These are phyloP conservation scores for Sindora glabra DNA, from an alignment of 306 rosid genomes.

Conservation along the genomic window DNA sequence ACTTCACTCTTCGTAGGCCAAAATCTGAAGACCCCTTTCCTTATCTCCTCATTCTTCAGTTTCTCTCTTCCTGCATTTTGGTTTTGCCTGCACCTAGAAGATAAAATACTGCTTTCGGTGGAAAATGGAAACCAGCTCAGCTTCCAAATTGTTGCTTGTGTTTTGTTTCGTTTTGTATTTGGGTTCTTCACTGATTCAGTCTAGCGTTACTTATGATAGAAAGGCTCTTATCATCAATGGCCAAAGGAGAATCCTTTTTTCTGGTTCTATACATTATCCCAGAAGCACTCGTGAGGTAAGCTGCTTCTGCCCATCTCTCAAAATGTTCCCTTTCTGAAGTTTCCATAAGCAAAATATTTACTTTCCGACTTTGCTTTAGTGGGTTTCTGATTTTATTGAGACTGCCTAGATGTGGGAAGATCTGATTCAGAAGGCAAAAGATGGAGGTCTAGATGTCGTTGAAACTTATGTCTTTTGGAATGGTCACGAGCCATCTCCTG, in stretches of 20 bases:
- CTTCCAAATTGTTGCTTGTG: constrained; percentile 42
- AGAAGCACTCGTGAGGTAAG: constrained; percentile 95
- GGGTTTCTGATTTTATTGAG: constrained; percentile 1
- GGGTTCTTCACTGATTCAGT: constrained; percentile 43
- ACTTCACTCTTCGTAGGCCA: constrained; percentile 5
- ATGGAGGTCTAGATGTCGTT: constrained; percentile 86
- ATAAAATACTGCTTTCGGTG: neutral
- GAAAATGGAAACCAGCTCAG: constrained; percentile 50
- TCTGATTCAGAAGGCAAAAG: constrained; percentile 92
- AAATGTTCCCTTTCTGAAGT: neutral
- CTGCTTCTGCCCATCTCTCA: neutral
- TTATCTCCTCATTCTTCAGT: constrained; percentile 8
- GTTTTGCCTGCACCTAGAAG: neutral
- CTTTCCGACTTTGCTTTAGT: neutral
- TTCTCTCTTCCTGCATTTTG: constrained; percentile 4
- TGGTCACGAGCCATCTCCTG: constrained; percentile 91
- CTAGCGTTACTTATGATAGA: constrained; percentile 72
- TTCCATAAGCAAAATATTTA: neutral
- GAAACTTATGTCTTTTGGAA: constrained; percentile 98
- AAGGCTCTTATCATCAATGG: constrained; percentile 88
- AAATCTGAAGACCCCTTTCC: neutral
- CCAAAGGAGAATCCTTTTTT: constrained; percentile 85
- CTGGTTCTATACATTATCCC: constrained; percentile 98
- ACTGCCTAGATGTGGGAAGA: constrained; percentile 88
- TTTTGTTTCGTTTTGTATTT: constrained; percentile 33